Conservation (phyloP, 2,329 filamentous ascomycete genomes). For the Ceratocystis harringtonii region DNA sequence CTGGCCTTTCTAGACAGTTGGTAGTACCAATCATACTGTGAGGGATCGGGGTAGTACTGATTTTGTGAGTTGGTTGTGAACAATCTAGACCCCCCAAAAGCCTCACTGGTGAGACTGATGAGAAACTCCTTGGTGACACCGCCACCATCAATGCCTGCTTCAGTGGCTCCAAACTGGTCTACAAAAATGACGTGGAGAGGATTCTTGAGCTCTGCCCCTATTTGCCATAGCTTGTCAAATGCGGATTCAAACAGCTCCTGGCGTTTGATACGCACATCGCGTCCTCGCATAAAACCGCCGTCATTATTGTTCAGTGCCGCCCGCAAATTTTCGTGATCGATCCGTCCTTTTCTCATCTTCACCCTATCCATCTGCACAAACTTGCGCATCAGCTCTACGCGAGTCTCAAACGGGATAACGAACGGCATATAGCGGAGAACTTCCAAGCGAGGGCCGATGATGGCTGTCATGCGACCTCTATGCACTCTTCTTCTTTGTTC, state of each 20-base stretch:
- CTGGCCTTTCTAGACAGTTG: conserved; percentile 34
- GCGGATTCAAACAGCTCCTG: conserved; percentile 75
- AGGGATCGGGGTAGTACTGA: conserved; percentile 75
- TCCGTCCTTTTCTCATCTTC: conserved; percentile 47
- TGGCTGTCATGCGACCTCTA: conserved; percentile 56
- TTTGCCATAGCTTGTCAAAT: conserved; percentile 62
- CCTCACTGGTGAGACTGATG: conserved; percentile 72
- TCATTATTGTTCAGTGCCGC: conserved; percentile 8
- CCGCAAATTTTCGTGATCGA: conserved; percentile 19
- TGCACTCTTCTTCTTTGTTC: conserved; percentile 29
- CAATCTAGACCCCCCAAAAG: conserved; percentile 52
- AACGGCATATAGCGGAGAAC: conserved; percentile 95
- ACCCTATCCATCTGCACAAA: conserved; percentile 62
- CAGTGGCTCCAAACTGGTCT: conserved; percentile 70
- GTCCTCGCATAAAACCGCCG: conserved; percentile 25
- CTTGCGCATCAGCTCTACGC: conserved; percentile 84
- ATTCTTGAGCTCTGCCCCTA: conserved; percentile 77
- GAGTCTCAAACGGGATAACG: conserved; percentile 79
- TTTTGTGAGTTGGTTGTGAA: conserved; percentile 68
- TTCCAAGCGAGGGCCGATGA: conserved; percentile 72
- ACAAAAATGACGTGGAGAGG: conserved; percentile 95
- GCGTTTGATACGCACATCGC: conserved; percentile 67
- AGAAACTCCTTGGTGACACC: conserved; percentile 97
- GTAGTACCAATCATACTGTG: conserved; percentile 53
- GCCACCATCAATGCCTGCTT: conserved; percentile 92